These are phyloP conservation scores for Jackrogersella minutella DNA, from an alignment of 495 filamentous ascomycete species.

Conservation along the genomic window DNA sequence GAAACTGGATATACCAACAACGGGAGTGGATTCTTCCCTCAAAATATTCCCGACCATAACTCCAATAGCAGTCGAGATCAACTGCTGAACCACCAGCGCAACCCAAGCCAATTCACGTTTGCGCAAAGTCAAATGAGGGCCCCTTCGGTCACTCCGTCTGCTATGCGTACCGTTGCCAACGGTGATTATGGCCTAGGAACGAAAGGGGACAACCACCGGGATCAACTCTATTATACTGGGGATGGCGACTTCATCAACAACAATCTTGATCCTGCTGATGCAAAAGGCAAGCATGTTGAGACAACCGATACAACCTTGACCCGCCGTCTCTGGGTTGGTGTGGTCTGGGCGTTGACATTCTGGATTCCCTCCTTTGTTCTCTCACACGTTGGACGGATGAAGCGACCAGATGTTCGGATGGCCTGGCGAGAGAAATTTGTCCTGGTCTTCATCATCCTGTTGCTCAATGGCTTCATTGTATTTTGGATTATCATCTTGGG, in stretches of 20 bases:
- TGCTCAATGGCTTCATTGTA: conserved; percentile 84
- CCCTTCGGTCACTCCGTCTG: conserved; percentile 77
- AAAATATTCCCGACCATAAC: conserved; percentile 64
- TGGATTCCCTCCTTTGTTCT: conserved; percentile 93
- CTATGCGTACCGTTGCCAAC: conserved; percentile 65
- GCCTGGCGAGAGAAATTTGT: conserved; percentile 97
- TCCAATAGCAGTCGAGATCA: conserved; percentile 75
- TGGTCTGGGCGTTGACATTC: conserved; percentile 88
- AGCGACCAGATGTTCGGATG: conserved; percentile 94
- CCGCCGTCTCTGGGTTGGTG: conserved; percentile 78
- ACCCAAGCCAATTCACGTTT: conserved; percentile 64
- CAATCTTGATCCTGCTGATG: conserved; percentile 76
- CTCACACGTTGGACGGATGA: conserved; percentile 89
- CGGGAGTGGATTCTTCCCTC: conserved; percentile 75
- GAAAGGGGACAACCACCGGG: conserved; percentile 83
- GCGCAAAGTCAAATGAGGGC: conserved; percentile 66
- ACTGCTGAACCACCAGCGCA: conserved; percentile 67
- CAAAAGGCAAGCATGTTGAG: conserved; percentile 77
- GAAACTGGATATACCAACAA: conserved; percentile 71
- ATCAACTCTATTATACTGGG: conserved; percentile 72
- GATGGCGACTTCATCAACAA: conserved; percentile 63
- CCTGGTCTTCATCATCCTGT: conserved; percentile 76
- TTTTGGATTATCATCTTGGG: conserved; percentile 95
- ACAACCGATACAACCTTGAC: conserved; percentile 67
- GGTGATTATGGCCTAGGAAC: conserved; percentile 88